Base-by-base conservation (phyloP, 139 green algal species). In the Picochlorum sp. region DNA sequence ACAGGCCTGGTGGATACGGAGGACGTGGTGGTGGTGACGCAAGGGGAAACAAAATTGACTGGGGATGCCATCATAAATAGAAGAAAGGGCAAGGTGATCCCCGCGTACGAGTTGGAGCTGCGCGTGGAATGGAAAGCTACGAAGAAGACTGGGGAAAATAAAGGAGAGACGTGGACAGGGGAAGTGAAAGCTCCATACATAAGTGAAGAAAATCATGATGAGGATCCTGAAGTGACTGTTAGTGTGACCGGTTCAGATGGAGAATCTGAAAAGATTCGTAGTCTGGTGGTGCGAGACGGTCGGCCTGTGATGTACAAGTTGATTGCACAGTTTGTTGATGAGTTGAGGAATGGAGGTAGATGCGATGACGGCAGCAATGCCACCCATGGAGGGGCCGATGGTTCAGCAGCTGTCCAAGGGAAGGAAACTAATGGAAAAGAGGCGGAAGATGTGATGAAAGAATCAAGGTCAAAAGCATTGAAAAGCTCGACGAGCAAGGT, bases 81-180 rank as follows among this genome's bases (percentile, higher is more conserved):
- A 39, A 73, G 88, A 12, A 96, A 95, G 59, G 73, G 78, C 26
- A 96, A 95, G 62, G 63, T 94, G 30, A 91, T 95, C 14, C 71
- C 78, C 0, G 68, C 70, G 0, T 96, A 95, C 50, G 88, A 96
- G 74, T 73, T 96, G 10, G 54, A 81, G 10, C 58, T 95, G 2
- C 70, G 64, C 13, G 52, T 92, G 25, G 58, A 52, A 0, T 96
- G 79, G 76, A 56, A 61, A 43, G 81, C 71, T 24, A 74, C 36
- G 5, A 47, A 25, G 0, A 60, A 63, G 7, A 50, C 50, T 22
- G 64, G 32, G 37, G 31, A 40, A 4, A 37, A 43, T 5, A 70
- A 45, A 28, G 58, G 33, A 29, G 66, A 20, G 54, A 56, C 6
- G 63, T 66, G 55, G 18, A 61, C 8, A 35, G 35, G 36, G 3